A percentile compares a stretch with the other conserved stretches of the same genome.
Evolutionary conservation across 1,284 basidiomycete species (phyloP).

Genomic region (Trichosporon sp.): DNA sequence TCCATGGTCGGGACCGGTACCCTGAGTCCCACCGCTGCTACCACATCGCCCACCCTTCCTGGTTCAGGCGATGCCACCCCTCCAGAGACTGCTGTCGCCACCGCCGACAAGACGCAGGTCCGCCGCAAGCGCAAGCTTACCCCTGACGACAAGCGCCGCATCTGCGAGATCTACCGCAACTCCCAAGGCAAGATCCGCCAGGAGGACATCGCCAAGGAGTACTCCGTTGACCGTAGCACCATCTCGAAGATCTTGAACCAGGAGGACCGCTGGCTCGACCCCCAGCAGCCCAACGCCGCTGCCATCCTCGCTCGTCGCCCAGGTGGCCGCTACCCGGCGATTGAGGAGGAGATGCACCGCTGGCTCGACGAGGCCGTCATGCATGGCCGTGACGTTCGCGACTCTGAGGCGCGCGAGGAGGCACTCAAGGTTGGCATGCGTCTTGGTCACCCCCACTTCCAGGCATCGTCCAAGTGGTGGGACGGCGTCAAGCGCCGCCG

Average conservation of each 20-base stretch:
- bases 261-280: slow-evolving; percentile 23
- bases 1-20: neutral
- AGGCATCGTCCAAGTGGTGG: slow-evolving; percentile 26
- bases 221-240: slow-evolving; percentile 23
- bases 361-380: slow-evolving; percentile 22
- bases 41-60: neutral
- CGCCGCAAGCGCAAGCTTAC: slow-evolving; percentile 25
- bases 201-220: slow-evolving; percentile 25
- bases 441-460: slow-evolving; percentile 21
- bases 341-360: slow-evolving; percentile 24
- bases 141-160: slow-evolving; percentile 24
- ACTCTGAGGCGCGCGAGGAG: slow-evolving; percentile 21
- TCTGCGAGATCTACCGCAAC: slow-evolving; percentile 23
- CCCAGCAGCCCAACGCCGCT: slow-evolving; percentile 12
- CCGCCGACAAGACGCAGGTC: neutral
- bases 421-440: slow-evolving; percentile 18
- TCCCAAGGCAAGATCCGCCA: slow-evolving; percentile 24
- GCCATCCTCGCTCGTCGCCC: slow-evolving; percentile 15
- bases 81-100: neutral
- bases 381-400: slow-evolving; percentile 19
- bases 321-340: slow-evolving; percentile 21
- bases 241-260: slow-evolving; percentile 25
- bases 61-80: slow-evolving; percentile 7
- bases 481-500: slow-evolving; percentile 24
- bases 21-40: neutral